Evolutionary conservation across 768 basidiomycete genomes (phyloP), one percentile per base, ranked within the genome.

Genomic region (Daedaleopsis sinensis): DNA sequence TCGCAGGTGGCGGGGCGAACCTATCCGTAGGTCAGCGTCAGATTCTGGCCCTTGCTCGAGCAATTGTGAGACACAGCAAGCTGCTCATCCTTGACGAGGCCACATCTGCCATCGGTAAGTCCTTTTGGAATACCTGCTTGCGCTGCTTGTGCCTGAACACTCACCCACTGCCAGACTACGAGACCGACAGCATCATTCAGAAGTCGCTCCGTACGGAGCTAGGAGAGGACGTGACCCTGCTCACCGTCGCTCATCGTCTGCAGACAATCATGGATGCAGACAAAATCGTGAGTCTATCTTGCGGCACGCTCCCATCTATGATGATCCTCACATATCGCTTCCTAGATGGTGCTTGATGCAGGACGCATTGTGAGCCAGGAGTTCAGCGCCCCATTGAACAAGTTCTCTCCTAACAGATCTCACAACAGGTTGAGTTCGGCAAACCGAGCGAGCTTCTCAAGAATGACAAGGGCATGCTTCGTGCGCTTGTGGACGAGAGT

Each of bases 1-100:
- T 84, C 46, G 72, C 81, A 9, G 75, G 75, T 46, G 80, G 78
- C 4, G 81, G 80, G 0, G 61, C 72, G 2, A 82, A 82, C 55
- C 69, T 84, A 13, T 82, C 80, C 9, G 78, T 87, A 19, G 85
- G 85, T 7, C 82, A 87, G 67, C 74, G 84, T 11, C 86, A 87
- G 70, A 80, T 88, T 27, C 71, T 87, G n/a, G 84, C 84, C 0
- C 73, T 88, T 1, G 85, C 85, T 0, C 74, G 86, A 36, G 85
- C 86, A 2, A 80, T 87, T 56, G 79, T 86, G 4, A 72, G 86
- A 12, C 71, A 75, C 50, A 84, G 82, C 66, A 86, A 84, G 62
- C 64, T 88, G 10, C 74, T 86, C 42, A 81, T 87, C 46, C 71
- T 87, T 7, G 86, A 88, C 57, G 86, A 88, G 18, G 79, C 80